A percentile compares a stretch with the other conserved stretches of the same genome.
Conservation (phyloP, 1,284 basidiomycete genomes). For the Ustilago bromivora region DNA sequence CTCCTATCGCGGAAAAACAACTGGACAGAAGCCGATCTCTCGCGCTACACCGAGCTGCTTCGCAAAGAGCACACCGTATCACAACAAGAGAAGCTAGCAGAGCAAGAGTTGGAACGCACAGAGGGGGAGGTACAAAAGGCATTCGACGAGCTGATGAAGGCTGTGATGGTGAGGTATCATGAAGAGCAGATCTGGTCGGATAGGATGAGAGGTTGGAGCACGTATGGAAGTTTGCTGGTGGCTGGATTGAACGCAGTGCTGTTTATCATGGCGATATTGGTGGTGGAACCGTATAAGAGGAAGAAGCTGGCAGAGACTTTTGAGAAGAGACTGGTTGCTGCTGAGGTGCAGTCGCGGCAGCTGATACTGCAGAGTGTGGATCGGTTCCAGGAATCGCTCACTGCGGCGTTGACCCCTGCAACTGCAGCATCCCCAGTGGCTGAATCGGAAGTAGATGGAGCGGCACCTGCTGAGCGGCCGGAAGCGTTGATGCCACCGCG, state of each 20-base stretch:
- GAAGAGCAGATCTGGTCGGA: conserved; percentile 68
- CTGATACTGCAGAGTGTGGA: conserved; percentile 45
- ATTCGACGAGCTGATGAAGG: conserved; percentile 64
- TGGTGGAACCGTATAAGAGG: conserved; percentile 69
- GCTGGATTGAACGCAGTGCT: conserved; percentile 64
- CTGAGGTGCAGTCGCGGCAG: conserved; percentile 51
- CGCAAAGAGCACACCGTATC: conserved; percentile 59
- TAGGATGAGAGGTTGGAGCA: conserved; percentile 57
- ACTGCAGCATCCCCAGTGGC: not conserved
- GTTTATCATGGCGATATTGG: conserved; percentile 63
- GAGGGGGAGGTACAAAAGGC: conserved; percentile 53
- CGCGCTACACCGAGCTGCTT: conserved; percentile 61
- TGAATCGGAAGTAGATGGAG: not conserved
- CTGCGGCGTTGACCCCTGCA: not conserved
- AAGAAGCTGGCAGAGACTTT: conserved; percentile 66
- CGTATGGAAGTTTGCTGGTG: conserved; percentile 60
- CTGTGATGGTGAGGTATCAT: conserved; percentile 65
- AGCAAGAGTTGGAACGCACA: conserved; percentile 51
- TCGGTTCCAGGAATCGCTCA: conserved; percentile 41
- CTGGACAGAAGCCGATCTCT: conserved; percentile 62
- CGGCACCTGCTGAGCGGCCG: not conserved
- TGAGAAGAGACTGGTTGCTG: conserved; percentile 53
- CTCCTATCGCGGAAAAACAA: conserved; percentile 59
- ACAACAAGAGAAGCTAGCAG: conserved; percentile 48
- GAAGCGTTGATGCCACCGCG: not conserved